These are phyloP conservation scores for Melanopsichium pennsylvanicum DNA, from an alignment of 1,284 basidiomycete species.

Conservation along the genomic window DNA sequence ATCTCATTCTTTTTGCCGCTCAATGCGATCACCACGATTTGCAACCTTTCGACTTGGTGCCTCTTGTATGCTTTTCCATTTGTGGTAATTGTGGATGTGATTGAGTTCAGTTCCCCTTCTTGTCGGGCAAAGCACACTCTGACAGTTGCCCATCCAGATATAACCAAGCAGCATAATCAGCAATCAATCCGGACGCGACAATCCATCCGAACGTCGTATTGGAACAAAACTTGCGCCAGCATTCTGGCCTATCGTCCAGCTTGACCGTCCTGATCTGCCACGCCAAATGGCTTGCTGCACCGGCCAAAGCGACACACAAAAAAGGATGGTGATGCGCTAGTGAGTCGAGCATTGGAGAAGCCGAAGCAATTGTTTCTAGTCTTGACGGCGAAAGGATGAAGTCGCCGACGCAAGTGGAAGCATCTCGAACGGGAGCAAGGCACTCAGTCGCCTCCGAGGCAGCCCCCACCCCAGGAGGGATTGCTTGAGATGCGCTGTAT, in stretches of 20 bases:
- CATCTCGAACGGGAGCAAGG: conserved; percentile 2
- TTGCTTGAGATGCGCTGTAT: conserved; percentile 69
- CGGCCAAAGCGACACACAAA: conserved; percentile 76
- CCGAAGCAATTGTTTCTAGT: conserved; percentile 7
- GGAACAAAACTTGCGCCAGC: conserved; percentile 87
- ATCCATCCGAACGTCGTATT: conserved; percentile 89
- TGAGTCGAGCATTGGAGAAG: conserved; percentile 13
- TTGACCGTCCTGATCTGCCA: conserved; percentile 77
- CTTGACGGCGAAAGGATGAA: conserved; percentile 19
- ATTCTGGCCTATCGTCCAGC: conserved; percentile 81
- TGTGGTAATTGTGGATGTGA: neutral
- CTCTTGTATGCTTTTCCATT: conserved; percentile 4
- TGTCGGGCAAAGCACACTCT: neutral
- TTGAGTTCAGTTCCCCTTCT: too few relatives aligned
- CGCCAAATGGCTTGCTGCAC: conserved; percentile 80
- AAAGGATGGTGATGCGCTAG: conserved; percentile 71
- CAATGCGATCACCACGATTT: too few relatives aligned
- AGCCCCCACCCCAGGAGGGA: conserved; percentile 14
- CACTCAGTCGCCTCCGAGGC: conserved; percentile 8
- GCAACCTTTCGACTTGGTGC: too few relatives aligned
- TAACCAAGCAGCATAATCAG: conserved; percentile 73
- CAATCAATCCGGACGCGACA: conserved; percentile 82
- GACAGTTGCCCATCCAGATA: conserved; percentile 11
- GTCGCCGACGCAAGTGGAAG: conserved; percentile 22
- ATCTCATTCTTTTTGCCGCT: neutral